Base-by-base conservation (phyloP, 495 filamentous ascomycete species). In the Daldinia loculata region DNA sequence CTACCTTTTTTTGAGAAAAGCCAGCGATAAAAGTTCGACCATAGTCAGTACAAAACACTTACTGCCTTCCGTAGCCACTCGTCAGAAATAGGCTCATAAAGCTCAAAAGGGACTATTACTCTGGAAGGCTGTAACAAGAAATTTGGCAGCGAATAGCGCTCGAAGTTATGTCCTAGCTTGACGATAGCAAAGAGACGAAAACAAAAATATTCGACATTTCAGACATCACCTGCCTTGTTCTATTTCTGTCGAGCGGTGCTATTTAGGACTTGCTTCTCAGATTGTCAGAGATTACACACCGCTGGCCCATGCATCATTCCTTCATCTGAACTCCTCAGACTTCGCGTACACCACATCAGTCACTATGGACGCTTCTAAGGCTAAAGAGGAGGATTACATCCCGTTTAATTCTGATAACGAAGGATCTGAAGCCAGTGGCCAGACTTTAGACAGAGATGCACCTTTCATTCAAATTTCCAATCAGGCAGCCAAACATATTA, bases 101-200 rank as follows among this genome's bases (percentile, higher is more conserved):
- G 74, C 71, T 59, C 74, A 71, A 74, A 73, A 69, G 71, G 74
- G 66, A 74, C 63, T 70, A 64, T 63, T 71, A 66, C 69, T 70
- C 74, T 61, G 58, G 68, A 72, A 48, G 63, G 77, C 76, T 77
- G 75, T 78, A 78, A 69, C 74, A 79, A 84, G 78, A 81, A 71
- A 76, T 70, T 70, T 82, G 76, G 80, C 79, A 80, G 83, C 83
- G 82, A 81, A 80, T 84, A 84, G 83, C 80, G 81, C 82, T 77
- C 68, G 73, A 78, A 69, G 72, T 71, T 32, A 74, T 76, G 71
- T 72, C 80, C 83, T 88, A 88, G 85, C 85, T 85, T 85, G 77
- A 84, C 84, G 84, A 85, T 88, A 88, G 85, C 84, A 86, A 84
- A 83, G 80, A 81, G 80, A 80, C 78, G 80, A 84, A 81, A 80